Conservation (phyloP, 306 rosid species). For the Bauhinia variegata region DNA sequence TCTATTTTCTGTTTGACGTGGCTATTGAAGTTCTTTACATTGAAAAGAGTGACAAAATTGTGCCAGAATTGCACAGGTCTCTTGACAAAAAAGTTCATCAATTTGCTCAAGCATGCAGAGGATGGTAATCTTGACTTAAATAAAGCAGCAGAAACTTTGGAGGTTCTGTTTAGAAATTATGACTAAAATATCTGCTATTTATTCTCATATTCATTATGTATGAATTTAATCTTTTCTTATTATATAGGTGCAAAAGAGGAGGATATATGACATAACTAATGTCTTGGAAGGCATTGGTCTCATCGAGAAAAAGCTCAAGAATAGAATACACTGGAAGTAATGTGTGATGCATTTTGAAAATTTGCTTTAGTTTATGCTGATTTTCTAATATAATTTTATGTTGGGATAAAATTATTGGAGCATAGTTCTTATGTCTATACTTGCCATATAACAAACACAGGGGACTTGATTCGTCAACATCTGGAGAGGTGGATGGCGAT, state of each 20-base stretch:
- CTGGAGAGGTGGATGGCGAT: conserved; percentile 75
- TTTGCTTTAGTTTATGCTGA: conserved; percentile 25
- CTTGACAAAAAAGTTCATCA: conserved; percentile 91
- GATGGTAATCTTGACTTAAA: conserved; percentile 95
- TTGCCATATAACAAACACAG: conserved; percentile 57
- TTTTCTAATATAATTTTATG: conserved; percentile 28
- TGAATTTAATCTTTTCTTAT: conserved; percentile 37
- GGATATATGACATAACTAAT: conserved; percentile 97
- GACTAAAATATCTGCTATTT: conserved; percentile 20
- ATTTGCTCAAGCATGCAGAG: conserved; percentile 89
- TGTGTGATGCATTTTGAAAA: conserved; percentile 35
- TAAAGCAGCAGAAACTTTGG: conserved; percentile 93
- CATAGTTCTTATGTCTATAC: conserved; percentile 42
- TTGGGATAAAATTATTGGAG: conserved; percentile 31
- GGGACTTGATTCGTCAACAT: conserved; percentile 76
- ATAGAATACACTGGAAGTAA: conserved; percentile 98
- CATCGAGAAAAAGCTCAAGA: conserved; percentile 93
- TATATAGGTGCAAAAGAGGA: conserved; percentile 92
- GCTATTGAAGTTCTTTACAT: conserved; percentile 28
- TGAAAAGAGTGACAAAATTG: conserved; percentile 42
- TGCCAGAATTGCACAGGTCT: conserved; percentile 68
- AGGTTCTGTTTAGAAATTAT: conserved; percentile 51
- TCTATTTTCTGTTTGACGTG: conserved; percentile 23
- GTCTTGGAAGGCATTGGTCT: conserved; percentile 99
- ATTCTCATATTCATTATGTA: conserved; percentile 28